A percentile compares a stretch with the other conserved stretches of the same genome.
These are phyloP conservation scores for Coemansia umbellata DNA, from an alignment of 192 early-diverging fungal genomes.

Conservation along the genomic window DNA sequence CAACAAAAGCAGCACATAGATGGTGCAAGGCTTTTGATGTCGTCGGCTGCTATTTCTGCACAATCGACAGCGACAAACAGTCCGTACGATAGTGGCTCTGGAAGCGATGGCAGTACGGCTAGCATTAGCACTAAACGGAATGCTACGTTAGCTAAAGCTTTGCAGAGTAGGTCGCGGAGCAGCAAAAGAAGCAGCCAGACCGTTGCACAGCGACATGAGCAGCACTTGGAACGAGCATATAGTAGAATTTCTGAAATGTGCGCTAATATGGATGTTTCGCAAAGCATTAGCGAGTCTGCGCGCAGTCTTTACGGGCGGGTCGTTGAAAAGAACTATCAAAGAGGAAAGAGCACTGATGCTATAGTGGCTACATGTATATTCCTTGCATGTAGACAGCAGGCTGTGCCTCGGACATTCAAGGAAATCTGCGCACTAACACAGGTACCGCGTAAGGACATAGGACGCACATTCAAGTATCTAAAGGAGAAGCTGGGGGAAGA, in stretches of 20 bases:
- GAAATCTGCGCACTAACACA: slow-evolving; percentile 87
- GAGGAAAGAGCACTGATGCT: slow-evolving; percentile 76
- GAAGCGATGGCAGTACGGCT: slow-evolving; percentile 85
- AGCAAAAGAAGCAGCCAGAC: slow-evolving; percentile 44
- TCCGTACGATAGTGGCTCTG: slow-evolving; percentile 63
- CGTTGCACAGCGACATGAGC: slow-evolving; percentile 67
- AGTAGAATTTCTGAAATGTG: slow-evolving; percentile 76
- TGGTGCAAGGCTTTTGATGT: neutral
- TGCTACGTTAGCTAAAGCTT: slow-evolving; percentile 3
- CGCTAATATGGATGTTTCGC: slow-evolving; percentile 73
- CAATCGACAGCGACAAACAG: slow-evolving; percentile 2
- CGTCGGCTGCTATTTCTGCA: neutral
- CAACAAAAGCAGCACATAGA: slow-evolving; percentile 1
- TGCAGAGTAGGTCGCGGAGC: slow-evolving; percentile 18
- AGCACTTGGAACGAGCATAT: slow-evolving; percentile 70
- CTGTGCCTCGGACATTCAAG: slow-evolving; percentile 84
- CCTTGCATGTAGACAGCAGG: slow-evolving; percentile 83
- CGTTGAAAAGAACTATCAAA: slow-evolving; percentile 76
- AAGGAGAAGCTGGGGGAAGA: slow-evolving; percentile 56
- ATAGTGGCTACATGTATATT: slow-evolving; percentile 91
- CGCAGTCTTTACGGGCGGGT: slow-evolving; percentile 85
- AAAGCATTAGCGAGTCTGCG: slow-evolving; percentile 70
- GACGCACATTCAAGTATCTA: slow-evolving; percentile 62
- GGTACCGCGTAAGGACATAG: slow-evolving; percentile 93
- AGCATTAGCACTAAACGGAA: slow-evolving; percentile 3